A percentile compares a stretch with the other conserved stretches of the same genome.
phyloP scores from a whole-genome alignment of 208 protist genomes.

The Leishmania guyanensis region DNA sequence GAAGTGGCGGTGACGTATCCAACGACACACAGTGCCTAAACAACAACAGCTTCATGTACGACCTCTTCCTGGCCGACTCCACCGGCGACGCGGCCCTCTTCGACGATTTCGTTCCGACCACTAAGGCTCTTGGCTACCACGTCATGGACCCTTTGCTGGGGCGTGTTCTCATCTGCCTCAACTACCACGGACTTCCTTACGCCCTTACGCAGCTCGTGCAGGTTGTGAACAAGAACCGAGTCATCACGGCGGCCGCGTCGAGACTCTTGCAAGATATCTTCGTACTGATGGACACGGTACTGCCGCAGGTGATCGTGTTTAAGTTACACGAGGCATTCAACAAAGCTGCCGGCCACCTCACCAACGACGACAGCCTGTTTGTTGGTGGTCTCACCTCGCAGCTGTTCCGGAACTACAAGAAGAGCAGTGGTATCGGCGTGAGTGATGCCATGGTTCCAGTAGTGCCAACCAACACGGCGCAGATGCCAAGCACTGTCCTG shows the following conservation, averaged over 20 bases:
- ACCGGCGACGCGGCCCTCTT: slow-evolving; percentile 28
- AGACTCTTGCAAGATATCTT: slow-evolving; percentile 84
- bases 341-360: slow-evolving; percentile 64
- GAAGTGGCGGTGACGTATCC: background rate
- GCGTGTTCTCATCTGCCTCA: slow-evolving; percentile 66
- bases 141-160: slow-evolving; percentile 82
- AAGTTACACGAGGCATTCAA: slow-evolving; percentile 82
- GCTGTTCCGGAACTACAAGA: slow-evolving; percentile 59
- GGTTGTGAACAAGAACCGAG: slow-evolving; percentile 44
- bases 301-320: slow-evolving; percentile 73
- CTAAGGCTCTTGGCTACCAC: slow-evolving; percentile 87
- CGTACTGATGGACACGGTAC: slow-evolving; percentile 87
- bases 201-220: slow-evolving; percentile 75
- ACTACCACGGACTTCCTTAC: slow-evolving; percentile 83
- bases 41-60: slow-evolving; percentile 29
- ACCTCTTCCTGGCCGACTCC: slow-evolving; percentile 22
- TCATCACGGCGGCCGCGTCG: slow-evolving; percentile 55
- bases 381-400: slow-evolving; percentile 62
- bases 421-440: slow-evolving; percentile 12
- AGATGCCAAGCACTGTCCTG: slow-evolving; percentile 34
- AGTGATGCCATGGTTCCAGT: slow-evolving; percentile 14
- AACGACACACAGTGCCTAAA: slow-evolving; percentile 14
- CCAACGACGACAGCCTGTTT: slow-evolving; percentile 62
- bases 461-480: slow-evolving; percentile 28
- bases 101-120: slow-evolving; percentile 74